Evolutionary conservation across 1,139 yeast species (phyloP), one percentile per base, ranked within the genome.

Genomic region (Sugiyamaella xylanicola): DNA sequence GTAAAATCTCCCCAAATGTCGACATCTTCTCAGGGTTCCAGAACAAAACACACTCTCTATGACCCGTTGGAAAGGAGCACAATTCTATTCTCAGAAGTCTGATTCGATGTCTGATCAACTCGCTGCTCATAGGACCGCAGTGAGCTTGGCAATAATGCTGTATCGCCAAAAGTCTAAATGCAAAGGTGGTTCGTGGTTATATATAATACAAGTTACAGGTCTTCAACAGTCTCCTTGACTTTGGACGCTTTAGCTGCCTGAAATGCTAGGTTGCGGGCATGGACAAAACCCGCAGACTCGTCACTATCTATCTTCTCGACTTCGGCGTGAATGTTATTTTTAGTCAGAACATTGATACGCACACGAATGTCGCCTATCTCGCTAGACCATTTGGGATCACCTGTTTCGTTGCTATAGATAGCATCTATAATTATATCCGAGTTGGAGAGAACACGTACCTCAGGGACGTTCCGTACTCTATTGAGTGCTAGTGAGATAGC

Each of bases 401-500:
- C 21, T 27, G 29, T 35, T 17, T 46, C 49, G 27, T 46, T 46
- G 49, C 49, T 46, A 27, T 46, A 46, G 29, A 48, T 48, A 11
- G 52, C 52, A 11, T 48, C 45, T 8, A 48, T 29, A 25, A 48
- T 48, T 16, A 32, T 27, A 19, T 48, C 52, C n/a, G 52, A 48
- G 27, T 40, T 41, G n/a, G 52, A 19, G 29, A 48, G 11, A 2
- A 48, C 45, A 3, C 45, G 37, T 1, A 48, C 39, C 16, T 48
- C 37, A 7, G 44, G 44, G 5, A 48, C 52, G 19, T 39, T 48
- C 8, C 45, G 36, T 3, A 48, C 45, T 11, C 45, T 22, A 22
- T 48, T 37, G 13, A 48, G 27, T n/a, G 52, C 52, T n/a, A 40
- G 29, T 8, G 44, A 40, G 1, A 48, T 48, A 11, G 52, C 52